A percentile compares a stretch with the other conserved stretches of the same genome.
Conservation (phyloP, 768 basidiomycete species). For the Crassisporium funariophilum region DNA sequence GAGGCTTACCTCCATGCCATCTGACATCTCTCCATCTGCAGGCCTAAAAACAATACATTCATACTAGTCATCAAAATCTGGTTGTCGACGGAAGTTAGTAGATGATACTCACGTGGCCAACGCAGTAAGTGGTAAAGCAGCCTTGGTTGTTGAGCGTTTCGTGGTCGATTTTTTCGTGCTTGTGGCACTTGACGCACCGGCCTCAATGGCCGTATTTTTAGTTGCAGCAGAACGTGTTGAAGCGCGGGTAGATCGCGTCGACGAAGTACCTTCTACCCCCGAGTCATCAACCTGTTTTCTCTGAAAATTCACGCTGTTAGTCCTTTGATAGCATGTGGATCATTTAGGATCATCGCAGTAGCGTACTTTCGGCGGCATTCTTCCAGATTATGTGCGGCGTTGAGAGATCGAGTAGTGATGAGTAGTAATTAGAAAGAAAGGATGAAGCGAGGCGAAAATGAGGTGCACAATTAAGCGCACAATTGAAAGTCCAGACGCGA, state of each 20-base stretch:
- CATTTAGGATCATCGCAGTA: no score
- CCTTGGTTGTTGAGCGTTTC: neutral
- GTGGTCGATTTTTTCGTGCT: slow-evolving; percentile 1
- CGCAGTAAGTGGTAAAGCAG: neutral
- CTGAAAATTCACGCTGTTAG: slow-evolving; percentile 39
- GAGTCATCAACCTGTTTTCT: slow-evolving; percentile 58
- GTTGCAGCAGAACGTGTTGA: slow-evolving; percentile 17
- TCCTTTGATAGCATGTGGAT: no score
- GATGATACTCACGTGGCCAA: neutral
- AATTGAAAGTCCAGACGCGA: no score
- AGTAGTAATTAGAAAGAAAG: no score
- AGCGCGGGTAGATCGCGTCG: slow-evolving; percentile 35
- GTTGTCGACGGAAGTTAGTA: neutral
- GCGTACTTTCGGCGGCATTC: slow-evolving; percentile 42
- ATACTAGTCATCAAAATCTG: neutral
- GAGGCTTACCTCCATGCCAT: slow-evolving; percentile 16
- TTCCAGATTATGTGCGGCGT: no score
- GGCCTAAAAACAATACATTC: neutral
- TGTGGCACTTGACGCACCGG: slow-evolving; percentile 6
- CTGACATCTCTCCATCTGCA: slow-evolving; percentile 15
- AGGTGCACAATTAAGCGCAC: slow-evolving; percentile 10
- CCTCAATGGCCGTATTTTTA: slow-evolving; percentile 15
- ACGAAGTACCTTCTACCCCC: slow-evolving; percentile 31
- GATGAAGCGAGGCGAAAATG: slow-evolving; percentile 18
- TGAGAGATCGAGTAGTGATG: no score